Conservation (phyloP, 1,284 basidiomycete genomes). For the Anthracocystis panici-leucophaei region DNA sequence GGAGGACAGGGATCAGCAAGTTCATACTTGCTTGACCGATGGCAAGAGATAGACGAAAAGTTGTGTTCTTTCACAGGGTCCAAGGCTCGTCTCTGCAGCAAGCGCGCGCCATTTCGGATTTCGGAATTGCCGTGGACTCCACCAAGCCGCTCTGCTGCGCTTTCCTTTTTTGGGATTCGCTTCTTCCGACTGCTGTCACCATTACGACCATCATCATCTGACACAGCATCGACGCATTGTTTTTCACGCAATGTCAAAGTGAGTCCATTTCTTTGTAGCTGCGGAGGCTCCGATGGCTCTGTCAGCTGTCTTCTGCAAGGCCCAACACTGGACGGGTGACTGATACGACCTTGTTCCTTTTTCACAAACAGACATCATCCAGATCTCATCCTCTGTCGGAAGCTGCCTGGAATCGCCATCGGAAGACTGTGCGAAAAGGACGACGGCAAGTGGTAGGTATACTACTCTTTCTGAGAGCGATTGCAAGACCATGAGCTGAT, state of each 20-base stretch:
- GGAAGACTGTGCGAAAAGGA: conserved; percentile 98
- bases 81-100: not conserved
- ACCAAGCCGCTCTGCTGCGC: conserved; percentile 12
- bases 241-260: conserved; percentile 50
- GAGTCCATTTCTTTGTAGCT: conserved; percentile 3
- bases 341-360: not conserved
- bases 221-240: not conserved
- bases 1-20: too few species aligned
- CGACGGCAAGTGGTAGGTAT: conserved; percentile 93
- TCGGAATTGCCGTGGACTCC: conserved; percentile 17
- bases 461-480: too few species aligned
- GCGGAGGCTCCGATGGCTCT: not conserved
- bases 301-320: not conserved
- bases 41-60: too few species aligned
- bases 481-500: conserved; percentile 2
- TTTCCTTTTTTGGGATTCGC: conserved; percentile 1
- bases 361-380: conserved; percentile 54
- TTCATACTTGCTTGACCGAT: too few species aligned
- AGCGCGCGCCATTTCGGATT: not conserved
- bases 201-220: not conserved
- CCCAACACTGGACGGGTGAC: not conserved
- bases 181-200: not conserved
- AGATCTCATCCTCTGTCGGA: conserved; percentile 97
- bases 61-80: not conserved
- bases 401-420: conserved; percentile 93